Evolutionary conservation across 1,284 basidiomycete species (phyloP).

Genomic region (Tilletia walkeri): DNA sequence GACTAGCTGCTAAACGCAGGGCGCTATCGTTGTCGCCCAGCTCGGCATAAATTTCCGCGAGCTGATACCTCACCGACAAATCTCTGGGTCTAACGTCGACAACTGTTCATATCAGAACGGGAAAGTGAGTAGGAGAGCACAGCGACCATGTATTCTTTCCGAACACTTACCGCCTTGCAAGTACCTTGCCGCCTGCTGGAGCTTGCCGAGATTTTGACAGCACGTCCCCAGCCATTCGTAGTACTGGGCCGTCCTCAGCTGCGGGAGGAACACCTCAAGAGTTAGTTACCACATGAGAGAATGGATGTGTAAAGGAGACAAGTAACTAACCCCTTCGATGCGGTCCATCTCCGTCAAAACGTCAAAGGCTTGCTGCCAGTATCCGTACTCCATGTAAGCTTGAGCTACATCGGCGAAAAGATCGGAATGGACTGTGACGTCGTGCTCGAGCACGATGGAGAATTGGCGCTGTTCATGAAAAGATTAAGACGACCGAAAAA

Average conservation of each 20-base stretch:
- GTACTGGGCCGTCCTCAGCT: constrained; percentile 14
- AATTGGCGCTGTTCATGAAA: constrained; percentile 67
- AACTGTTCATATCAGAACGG: background rate
- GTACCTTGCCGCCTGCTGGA: constrained; percentile 35
- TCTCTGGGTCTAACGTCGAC: constrained; percentile 64
- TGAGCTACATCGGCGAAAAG: constrained; percentile 81
- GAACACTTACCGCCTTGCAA: constrained; percentile 65
- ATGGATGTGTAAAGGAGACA: background rate
- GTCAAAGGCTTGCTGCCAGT: constrained; percentile 72
- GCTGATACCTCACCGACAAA: constrained; percentile 23
- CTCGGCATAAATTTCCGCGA: constrained; percentile 82
- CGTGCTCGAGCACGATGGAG: constrained; percentile 68
- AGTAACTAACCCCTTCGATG: constrained; percentile 64
- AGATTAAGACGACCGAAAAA: background rate
- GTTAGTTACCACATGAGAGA: background rate
- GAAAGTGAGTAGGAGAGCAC: background rate
- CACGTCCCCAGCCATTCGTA: constrained; percentile 36
- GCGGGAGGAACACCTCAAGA: background rate
- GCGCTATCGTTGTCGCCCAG: constrained; percentile 76
- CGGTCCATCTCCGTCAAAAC: constrained; percentile 74
- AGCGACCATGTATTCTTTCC: constrained; percentile 62
- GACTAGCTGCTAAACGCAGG: background rate
- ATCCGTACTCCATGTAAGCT: constrained; percentile 71
- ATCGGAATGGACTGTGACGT: constrained; percentile 71
- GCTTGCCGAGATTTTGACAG: constrained; percentile 39